Evolutionary conservation across 1,284 basidiomycete species (phyloP), one percentile per base, ranked within the genome.

Genomic region (Afroboletus lepidellus): DNA sequence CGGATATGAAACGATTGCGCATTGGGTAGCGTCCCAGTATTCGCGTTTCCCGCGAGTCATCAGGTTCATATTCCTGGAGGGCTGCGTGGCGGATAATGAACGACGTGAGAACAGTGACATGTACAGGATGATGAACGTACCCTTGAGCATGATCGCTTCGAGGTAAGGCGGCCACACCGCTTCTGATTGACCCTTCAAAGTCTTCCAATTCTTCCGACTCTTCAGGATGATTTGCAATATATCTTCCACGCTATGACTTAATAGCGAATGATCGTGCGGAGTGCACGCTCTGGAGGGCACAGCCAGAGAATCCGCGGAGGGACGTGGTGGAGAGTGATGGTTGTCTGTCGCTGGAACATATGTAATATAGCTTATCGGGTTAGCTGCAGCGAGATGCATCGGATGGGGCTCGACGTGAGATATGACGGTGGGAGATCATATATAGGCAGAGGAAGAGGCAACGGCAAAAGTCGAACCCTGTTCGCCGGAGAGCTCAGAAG

Each of bases 141-240:
- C 87, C 77, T 87, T 83, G 51, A 90, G 77, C 57, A 90, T 74
- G 47, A 84, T 84, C 37, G 82, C 84, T 72, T 90, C 87, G 50
- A 90, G 80, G 59, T 85, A 78, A 21, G 83, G 85, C 36, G 86
- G 86, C 85, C 85, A 88, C 36, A 88, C 85, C 37, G 83, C 77
- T 63, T 87, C 85, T 30, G 82, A 79, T 42, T 59, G 62, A 53
- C 84, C 85, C 65, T 80, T 79, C 53, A 83, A 69, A 0, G 84
- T 87, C 69, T 87, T 88, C 84, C 85, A 87, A 62, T 77, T 84
- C 69, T 86, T 87, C 54, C 85, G 77, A 45, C 79, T 79, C 55
- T 77, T 81, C 61, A 85, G 79, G 56, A 88, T 82, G 53, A 80
- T 79, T 62, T 82, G 77, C 65, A 84, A 77, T 53, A 84, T 81